Percentiles rank a stretch among this genome's conserved stretches.
Evolutionary conservation across 257 asterid species (phyloP).

Genomic region (Scutellaria barbata): DNA sequence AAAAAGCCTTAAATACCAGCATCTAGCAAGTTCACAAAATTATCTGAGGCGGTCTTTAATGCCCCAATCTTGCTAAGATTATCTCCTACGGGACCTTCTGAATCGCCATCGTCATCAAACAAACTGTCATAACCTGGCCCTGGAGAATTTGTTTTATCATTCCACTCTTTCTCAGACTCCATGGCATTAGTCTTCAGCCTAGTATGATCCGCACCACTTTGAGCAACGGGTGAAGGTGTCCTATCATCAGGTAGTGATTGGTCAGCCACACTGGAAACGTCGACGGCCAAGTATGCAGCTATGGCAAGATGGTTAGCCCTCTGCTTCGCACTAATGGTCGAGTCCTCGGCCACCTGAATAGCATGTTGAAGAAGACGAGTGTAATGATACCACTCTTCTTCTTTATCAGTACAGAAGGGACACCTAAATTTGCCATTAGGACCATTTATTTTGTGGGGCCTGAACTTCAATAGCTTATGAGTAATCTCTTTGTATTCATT

Average conservation of each 20-base stretch:
- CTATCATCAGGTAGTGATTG: background rate
- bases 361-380: constrained; percentile 26
- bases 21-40: background rate
- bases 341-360: constrained; percentile 17
- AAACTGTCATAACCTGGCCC: constrained; percentile 21
- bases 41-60: constrained; percentile 1
- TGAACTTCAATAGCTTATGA: constrained; percentile 10
- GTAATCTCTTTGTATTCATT: background rate
- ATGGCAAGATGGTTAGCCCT: constrained; percentile 29
- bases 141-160: constrained; percentile 1
- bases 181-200: constrained; percentile 20
- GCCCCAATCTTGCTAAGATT: constrained; percentile 11
- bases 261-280: background rate
- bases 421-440: constrained; percentile 11
- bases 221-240: no score
- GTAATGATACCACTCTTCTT: background rate
- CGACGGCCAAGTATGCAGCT: constrained; percentile 31
- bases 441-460: background rate
- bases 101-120: constrained; percentile 27
- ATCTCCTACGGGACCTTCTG: constrained; percentile 25
- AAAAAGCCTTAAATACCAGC: background rate
- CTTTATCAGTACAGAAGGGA: constrained; percentile 2
- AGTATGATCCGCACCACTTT: background rate
- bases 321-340: constrained; percentile 1
- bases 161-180: constrained; percentile 22